Conservation (phyloP, 1,284 basidiomycete genomes). For the Sporisorium scitamineum region DNA sequence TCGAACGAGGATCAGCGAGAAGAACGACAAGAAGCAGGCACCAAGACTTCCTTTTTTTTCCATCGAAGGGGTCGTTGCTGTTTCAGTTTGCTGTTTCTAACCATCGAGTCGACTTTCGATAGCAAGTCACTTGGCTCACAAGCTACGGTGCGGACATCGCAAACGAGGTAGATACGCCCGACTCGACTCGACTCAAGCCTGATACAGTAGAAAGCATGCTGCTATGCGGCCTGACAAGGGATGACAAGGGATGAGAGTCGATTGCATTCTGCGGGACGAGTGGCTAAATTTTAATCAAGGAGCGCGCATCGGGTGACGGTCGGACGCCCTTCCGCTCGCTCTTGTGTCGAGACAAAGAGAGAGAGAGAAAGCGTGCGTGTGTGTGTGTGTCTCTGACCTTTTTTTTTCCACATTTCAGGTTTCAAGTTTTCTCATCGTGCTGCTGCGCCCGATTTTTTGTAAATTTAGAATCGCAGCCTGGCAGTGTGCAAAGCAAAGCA, state of each 20-base stretch:
- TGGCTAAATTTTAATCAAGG: not conserved
- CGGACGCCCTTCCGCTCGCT: not conserved
- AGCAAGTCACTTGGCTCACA: too few species aligned
- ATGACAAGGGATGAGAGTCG: not conserved
- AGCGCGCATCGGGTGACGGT: not conserved
- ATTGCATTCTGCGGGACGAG: constrained; percentile 2
- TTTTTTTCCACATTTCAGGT: not conserved
- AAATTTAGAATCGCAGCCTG: not conserved
- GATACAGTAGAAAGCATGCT: not conserved
- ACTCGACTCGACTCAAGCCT: too few species aligned
- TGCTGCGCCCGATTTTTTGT: not conserved
- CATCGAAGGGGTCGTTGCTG: too few species aligned
- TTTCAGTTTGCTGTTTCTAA: not conserved
- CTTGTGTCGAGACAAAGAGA: not conserved
- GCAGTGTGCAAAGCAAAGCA: not conserved
- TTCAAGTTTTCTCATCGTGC: constrained; percentile 2
- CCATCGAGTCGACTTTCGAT: not conserved
- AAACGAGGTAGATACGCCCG: too few species aligned
- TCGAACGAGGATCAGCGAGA: not conserved
- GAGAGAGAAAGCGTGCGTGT: constrained; percentile 3
- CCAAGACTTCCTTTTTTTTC: not conserved
- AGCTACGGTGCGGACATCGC: too few species aligned
- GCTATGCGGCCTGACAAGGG: not conserved
- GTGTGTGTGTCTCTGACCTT: not conserved
- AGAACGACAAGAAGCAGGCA: not conserved